Percentiles rank a stretch among this genome's conserved stretches.
Evolutionary conservation across 371 early-diverging fungal species (phyloP).

Genomic region (Mucor piriformis): DNA sequence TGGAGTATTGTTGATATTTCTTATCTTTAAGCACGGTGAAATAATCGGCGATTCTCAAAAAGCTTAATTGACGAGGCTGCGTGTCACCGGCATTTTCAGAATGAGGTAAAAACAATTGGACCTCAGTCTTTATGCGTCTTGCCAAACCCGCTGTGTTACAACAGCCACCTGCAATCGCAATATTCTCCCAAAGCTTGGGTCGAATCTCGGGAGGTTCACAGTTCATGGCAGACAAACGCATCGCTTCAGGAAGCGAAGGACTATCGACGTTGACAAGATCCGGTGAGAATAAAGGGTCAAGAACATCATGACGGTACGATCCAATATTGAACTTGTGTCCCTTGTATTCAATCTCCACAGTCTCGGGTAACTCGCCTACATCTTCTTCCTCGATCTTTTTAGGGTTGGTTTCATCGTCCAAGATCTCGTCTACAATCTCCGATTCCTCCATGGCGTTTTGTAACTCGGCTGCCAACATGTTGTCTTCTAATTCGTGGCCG

Average conservation of each 20-base stretch:
- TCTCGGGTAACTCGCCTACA: slow-evolving; percentile 15
- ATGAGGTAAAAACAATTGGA: slow-evolving; percentile 55
- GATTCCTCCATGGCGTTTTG: slow-evolving; percentile 32
- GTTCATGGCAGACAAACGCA: slow-evolving; percentile 63
- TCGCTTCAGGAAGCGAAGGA: slow-evolving; percentile 62
- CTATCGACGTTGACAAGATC: slow-evolving; percentile 45
- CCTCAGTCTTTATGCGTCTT: slow-evolving; percentile 65
- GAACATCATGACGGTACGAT: slow-evolving; percentile 55
- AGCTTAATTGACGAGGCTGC: slow-evolving; percentile 74
- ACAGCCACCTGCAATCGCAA: slow-evolving; percentile 75
- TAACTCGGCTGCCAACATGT: slow-evolving; percentile 25
- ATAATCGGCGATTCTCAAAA: slow-evolving; percentile 77
- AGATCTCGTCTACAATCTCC: slow-evolving; percentile 40
- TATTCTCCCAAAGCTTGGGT: slow-evolving; percentile 79
- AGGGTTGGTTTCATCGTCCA: slow-evolving; percentile 24
- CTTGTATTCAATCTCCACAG: slow-evolving; percentile 21
- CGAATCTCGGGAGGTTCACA: slow-evolving; percentile 81
- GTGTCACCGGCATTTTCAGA: slow-evolving; percentile 80
- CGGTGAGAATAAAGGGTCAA: slow-evolving; percentile 71
- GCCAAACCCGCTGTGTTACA: slow-evolving; percentile 28
- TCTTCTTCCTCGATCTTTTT: slow-evolving; percentile 19
- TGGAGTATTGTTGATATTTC: slow-evolving; percentile 57
- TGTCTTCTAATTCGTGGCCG: slow-evolving; percentile 45
- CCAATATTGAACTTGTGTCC: slow-evolving; percentile 62
- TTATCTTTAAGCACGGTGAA: slow-evolving; percentile 72